Conservation (phyloP, 148 eudicot genomes). For the Silene conica region DNA sequence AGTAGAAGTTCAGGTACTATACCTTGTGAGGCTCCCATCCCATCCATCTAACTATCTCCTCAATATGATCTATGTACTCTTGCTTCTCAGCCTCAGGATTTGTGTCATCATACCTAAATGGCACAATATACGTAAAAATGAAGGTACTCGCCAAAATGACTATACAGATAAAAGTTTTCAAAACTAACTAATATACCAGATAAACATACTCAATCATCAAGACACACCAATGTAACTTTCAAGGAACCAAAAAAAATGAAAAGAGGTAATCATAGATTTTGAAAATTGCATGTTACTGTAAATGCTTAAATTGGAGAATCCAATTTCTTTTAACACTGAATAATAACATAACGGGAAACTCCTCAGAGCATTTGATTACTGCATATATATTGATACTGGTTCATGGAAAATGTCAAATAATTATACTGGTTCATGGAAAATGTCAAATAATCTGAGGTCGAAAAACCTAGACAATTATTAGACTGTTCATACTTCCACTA, state of each 20-base stretch:
- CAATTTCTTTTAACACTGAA: not conserved
- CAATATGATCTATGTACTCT: slow-evolving; percentile 45
- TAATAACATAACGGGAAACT: not conserved
- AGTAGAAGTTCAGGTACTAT: not conserved
- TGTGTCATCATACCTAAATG: slow-evolving; percentile 86
- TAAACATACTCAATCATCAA: too few relatives aligned
- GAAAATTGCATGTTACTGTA: not conserved
- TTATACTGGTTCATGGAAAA: not conserved
- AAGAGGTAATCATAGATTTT: not conserved
- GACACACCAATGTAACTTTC: too few relatives aligned
- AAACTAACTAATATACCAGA: not conserved
- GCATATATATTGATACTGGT: not conserved
- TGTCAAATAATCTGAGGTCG: too few relatives aligned
- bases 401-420: too few relatives aligned
- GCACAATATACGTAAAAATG: not conserved
- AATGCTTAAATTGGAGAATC: not conserved
- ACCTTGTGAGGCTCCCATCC: slow-evolving; percentile 98
- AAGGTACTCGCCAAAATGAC: not conserved
- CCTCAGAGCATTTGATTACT: not conserved
- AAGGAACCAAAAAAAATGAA: not conserved
- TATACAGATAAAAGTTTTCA: not conserved
- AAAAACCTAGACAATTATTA: too few relatives aligned
- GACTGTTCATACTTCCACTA: too few relatives aligned
- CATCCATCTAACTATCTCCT: slow-evolving; percentile 90
- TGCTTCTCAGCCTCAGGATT: slow-evolving; percentile 97